Percentiles rank a stretch among this genome's conserved stretches.
Conservation (phyloP, 2,329 filamentous ascomycete species). For the Ophiostoma quercus region DNA sequence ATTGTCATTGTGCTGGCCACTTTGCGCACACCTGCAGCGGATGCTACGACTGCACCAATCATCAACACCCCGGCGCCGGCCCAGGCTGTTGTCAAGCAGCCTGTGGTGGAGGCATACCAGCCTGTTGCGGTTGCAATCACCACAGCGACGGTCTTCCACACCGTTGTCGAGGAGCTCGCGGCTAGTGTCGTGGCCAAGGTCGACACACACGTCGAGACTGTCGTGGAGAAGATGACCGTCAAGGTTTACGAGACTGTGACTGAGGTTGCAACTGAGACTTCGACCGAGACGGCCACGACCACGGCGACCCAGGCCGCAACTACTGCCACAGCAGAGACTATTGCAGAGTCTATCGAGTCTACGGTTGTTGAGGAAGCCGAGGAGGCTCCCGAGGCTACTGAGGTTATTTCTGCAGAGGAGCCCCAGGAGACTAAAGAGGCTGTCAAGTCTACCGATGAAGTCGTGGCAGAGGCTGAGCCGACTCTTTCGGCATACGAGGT, state of each 20-base stretch:
- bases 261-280: conserved; percentile 28
- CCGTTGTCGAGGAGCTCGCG: neutral
- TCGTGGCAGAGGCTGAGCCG: neutral
- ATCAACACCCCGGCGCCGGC: neutral
- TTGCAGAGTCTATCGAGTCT: neutral
- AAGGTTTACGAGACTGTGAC: conserved; percentile 30
- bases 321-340: neutral
- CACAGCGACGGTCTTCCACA: neutral
- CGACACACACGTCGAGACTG: conserved; percentile 24
- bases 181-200: neutral
- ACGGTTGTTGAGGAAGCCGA: neutral
- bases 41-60: neutral
- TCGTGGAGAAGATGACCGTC: conserved; percentile 29
- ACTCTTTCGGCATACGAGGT: neutral
- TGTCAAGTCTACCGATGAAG: neutral
- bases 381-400: neutral
- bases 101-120: neutral
- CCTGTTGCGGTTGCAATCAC: neutral
- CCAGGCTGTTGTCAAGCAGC: neutral
- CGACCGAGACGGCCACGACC: conserved; percentile 21
- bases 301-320: neutral
- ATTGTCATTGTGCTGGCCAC: conserved; percentile 49
- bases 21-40: conserved; percentile 33
- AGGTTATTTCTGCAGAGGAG: neutral
- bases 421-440: neutral